phyloP scores from a whole-genome alignment of 78 protist species.

The Paratrimastix pyriformis region DNA sequence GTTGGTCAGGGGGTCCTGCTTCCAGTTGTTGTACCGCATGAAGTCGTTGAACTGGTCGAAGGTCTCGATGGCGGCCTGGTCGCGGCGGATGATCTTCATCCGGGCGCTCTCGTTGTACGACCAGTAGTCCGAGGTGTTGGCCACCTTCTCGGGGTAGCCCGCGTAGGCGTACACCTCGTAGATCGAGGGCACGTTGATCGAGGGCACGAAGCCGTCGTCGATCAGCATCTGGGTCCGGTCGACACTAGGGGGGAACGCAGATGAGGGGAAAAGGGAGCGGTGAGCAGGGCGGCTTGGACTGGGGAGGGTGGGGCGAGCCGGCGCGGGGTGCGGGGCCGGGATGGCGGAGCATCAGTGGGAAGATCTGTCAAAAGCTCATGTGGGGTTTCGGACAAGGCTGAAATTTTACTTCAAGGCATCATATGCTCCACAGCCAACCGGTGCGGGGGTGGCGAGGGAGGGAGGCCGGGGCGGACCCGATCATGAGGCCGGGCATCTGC shows the following conservation, averaged over 20 bases:
- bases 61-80: background rate
- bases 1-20: slow-evolving; percentile 7
- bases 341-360: background rate
- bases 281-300: no score
- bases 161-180: background rate
- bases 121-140: background rate
- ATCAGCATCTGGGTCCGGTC: background rate
- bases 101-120: slow-evolving; percentile 19
- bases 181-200: background rate
- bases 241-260: no score
- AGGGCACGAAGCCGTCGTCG: background rate
- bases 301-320: background rate
- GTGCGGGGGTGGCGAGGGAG: slow-evolving; percentile 1
- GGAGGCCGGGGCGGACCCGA: slow-evolving; percentile 5
- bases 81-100: slow-evolving; percentile 9
- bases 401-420: no score
- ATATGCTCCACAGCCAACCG: background rate
- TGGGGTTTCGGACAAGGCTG: background rate
- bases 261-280: no score
- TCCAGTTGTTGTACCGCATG: slow-evolving; percentile 22
- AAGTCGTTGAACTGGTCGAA: background rate
- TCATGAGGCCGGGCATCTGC: slow-evolving; percentile 28
- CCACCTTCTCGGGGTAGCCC: slow-evolving; percentile 12
- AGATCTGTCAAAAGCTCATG: background rate
- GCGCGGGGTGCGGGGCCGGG: background rate